phyloP scores from a whole-genome alignment of 139 green algal genomes.

The Tetraselmis striata region DNA sequence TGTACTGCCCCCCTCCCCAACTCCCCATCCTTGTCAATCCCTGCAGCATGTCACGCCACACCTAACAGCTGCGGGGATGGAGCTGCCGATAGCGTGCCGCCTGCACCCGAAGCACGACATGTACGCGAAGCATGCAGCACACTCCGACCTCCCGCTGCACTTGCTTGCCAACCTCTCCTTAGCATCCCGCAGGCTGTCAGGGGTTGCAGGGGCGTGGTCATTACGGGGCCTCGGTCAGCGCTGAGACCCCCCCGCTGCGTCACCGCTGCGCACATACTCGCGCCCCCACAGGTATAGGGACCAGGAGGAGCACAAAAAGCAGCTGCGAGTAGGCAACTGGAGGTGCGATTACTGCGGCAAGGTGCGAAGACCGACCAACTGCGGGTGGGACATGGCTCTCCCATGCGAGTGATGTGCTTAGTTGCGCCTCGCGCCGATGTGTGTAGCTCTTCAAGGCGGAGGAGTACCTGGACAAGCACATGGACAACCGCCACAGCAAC shows the following conservation, averaged over 20 bases:
- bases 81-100: background rate
- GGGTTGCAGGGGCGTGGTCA: background rate
- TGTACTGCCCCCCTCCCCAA: too few species aligned
- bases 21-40: too few species aligned
- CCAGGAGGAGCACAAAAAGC: background rate
- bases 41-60: background rate
- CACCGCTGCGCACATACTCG: too few species aligned
- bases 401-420: background rate
- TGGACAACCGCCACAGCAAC: slow-evolving; percentile 8
- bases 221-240: background rate
- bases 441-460: slow-evolving; percentile 10
- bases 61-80: background rate
- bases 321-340: background rate
- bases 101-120: background rate
- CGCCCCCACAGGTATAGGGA: background rate
- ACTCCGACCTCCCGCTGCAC: background rate
- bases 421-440: too few species aligned
- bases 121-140: too few species aligned
- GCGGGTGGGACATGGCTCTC: too few species aligned
- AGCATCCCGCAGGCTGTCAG: background rate
- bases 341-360: background rate
- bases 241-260: background rate
- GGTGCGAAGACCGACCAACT: too few species aligned
- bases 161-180: background rate
- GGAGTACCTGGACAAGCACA: slow-evolving; percentile 18